A percentile compares a stretch with the other conserved stretches of the same genome.
phyloP scores from a whole-genome alignment of 371 early-diverging fungal genomes.

The Catenaria anguillulae region DNA sequence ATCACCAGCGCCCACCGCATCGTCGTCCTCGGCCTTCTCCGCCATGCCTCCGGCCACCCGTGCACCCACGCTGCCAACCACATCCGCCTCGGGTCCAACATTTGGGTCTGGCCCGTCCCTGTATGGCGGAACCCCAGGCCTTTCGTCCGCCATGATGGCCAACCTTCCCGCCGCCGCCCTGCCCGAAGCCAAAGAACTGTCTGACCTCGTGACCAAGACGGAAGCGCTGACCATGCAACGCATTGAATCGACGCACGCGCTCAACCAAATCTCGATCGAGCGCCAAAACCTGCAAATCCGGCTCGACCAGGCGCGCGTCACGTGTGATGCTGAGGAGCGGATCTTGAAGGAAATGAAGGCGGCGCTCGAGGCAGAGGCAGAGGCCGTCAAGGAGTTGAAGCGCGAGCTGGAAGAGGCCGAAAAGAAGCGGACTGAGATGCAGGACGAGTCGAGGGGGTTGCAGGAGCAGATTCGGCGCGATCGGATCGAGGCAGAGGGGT shows the following conservation, averaged over 20 bases:
- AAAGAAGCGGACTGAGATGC: conserved; percentile 11
- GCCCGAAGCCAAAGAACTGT: background rate
- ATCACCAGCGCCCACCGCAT: background rate
- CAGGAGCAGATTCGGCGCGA: background rate
- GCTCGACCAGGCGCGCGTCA: background rate
- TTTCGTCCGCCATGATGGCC: background rate
- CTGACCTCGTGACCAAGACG: background rate
- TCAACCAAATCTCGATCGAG: background rate
- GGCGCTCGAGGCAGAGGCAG: conserved; percentile 1
- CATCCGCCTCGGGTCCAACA: background rate
- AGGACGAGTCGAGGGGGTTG: conserved; percentile 10
- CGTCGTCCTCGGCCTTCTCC: background rate
- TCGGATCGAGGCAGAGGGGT: conserved; percentile 2
- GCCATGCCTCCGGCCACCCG: background rate
- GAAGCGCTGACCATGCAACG: background rate
- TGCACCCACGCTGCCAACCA: no score
- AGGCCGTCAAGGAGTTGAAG: conserved; percentile 13
- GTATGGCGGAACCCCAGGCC: background rate
- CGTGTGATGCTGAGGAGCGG: conserved; percentile 9
- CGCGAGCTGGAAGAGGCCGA: conserved; percentile 3
- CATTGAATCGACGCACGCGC: background rate
- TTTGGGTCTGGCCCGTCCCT: background rate
- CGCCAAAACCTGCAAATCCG: background rate
- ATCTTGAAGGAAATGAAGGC: conserved; percentile 6
- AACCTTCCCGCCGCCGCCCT: background rate